Conservation (phyloP, 139 green algal species). For the Volvox reticuliferus region DNA sequence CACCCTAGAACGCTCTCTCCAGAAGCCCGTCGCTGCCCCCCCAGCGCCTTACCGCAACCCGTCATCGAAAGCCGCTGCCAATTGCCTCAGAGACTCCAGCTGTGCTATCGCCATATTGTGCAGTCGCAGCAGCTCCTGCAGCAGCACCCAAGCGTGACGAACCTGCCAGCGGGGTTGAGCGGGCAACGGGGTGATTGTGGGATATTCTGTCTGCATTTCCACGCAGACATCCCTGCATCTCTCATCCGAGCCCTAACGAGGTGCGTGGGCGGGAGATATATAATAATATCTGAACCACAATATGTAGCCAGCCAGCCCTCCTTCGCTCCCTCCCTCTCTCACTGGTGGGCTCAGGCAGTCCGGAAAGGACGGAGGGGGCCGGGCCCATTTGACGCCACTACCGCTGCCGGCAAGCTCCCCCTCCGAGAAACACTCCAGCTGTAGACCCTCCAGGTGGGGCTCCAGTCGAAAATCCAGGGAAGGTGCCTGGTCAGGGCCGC, state of each 20-base stretch:
- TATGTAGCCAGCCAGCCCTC: too few species aligned
- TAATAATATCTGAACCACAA: too few species aligned
- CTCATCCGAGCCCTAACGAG: too few species aligned
- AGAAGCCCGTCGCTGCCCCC: too few species aligned
- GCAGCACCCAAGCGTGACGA: constrained; percentile 28
- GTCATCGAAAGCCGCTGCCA: constrained; percentile 9
- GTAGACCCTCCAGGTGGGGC: neutral
- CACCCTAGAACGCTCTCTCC: too few species aligned
- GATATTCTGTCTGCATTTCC: too few species aligned
- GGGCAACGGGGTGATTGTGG: too few species aligned
- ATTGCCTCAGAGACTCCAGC: neutral
- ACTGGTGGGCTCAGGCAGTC: constrained; percentile 39
- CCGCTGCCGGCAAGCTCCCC: neutral
- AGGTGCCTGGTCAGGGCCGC: neutral
- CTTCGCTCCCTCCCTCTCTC: neutral
- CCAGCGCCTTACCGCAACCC: neutral
- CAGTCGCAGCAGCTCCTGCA: constrained; percentile 18
- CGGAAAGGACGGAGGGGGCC: neutral
- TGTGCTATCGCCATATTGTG: constrained; percentile 29
- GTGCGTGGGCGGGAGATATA: too few species aligned
- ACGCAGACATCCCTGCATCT: too few species aligned
- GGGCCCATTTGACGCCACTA: too few species aligned
- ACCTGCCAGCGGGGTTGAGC: neutral
- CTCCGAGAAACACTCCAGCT: neutral
- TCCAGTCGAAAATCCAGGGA: constrained; percentile 11